Percentiles rank a stretch among this genome's conserved stretches.
Evolutionary conservation across 805 yeast genomes (phyloP).

Genomic region (Metschnikowia orientalis): DNA sequence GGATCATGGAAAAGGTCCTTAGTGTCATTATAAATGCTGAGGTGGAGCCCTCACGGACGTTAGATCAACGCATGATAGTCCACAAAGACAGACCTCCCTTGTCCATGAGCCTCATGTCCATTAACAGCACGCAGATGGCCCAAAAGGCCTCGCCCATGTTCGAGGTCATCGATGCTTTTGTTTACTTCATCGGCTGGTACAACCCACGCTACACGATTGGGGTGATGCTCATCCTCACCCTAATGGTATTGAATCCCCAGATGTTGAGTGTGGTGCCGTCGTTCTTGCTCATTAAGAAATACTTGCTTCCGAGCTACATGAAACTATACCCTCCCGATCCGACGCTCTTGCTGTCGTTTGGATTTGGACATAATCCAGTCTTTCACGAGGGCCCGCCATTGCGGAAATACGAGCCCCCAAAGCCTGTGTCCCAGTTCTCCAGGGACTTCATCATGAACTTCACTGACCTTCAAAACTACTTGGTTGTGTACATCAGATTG

Average conservation of each 20-base stretch:
- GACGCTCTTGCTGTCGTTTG: slow-evolving; percentile 18
- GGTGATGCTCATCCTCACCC: slow-evolving; percentile 46
- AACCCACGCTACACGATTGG: slow-evolving; percentile 60
- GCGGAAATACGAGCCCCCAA: slow-evolving; percentile 47
- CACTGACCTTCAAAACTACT: slow-evolving; percentile 80
- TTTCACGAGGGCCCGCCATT: slow-evolving; percentile 48
- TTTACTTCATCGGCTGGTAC: slow-evolving; percentile 59
- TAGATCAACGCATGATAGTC: slow-evolving; percentile 52
- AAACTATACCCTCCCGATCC: slow-evolving; percentile 60
- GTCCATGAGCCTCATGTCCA: slow-evolving; percentile 65
- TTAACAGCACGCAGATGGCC: slow-evolving; percentile 58
- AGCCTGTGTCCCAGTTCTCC: slow-evolving; percentile 74
- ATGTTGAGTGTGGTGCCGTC: slow-evolving; percentile 52
- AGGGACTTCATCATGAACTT: slow-evolving; percentile 73
- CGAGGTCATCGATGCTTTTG: slow-evolving; percentile 52
- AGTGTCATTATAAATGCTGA: slow-evolving; percentile 60
- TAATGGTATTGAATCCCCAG: slow-evolving; percentile 57
- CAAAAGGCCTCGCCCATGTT: slow-evolving; percentile 62
- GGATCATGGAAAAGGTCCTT: slow-evolving; percentile 65
- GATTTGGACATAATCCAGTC: slow-evolving; percentile 26
- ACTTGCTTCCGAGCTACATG: slow-evolving; percentile 66
- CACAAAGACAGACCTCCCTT: slow-evolving; percentile 65
- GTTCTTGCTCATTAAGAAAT: slow-evolving; percentile 46
- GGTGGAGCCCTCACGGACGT: slow-evolving; percentile 31
- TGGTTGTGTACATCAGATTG: slow-evolving; percentile 56